Evolutionary conservation across 768 basidiomycete species (phyloP).

Genomic region (Neoboletus subvelutipes): DNA sequence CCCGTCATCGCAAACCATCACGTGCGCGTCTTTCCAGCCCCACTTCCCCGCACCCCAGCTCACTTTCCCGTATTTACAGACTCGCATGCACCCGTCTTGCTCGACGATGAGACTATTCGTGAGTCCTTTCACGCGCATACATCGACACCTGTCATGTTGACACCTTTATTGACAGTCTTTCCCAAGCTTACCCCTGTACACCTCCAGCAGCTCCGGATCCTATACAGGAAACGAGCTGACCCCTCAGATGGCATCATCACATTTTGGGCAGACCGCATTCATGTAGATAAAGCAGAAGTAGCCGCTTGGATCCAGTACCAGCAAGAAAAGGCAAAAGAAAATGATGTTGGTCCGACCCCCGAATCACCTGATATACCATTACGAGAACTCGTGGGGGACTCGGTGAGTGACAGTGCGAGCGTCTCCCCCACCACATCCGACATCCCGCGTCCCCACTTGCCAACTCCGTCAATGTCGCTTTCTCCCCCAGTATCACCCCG

Average conservation of each 20-base stretch:
- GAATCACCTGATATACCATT: conserved; percentile 18
- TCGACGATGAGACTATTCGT: conserved; percentile 30
- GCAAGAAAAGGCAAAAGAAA: conserved; percentile 22
- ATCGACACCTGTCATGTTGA: conserved; percentile 1
- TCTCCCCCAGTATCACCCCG: conserved; percentile 19
- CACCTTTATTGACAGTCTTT: conserved; percentile 20
- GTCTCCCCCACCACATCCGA: conserved; percentile 16
- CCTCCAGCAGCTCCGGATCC: conserved; percentile 20
- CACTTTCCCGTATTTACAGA: neutral
- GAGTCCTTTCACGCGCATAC: conserved; percentile 7
- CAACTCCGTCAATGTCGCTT: conserved; percentile 28
- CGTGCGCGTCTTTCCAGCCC: neutral
- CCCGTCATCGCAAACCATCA: conserved; percentile 17
- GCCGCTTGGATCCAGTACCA: conserved; percentile 31
- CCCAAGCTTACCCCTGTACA: conserved; percentile 24
- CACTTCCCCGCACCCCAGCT: neutral
- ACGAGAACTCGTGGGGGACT: neutral
- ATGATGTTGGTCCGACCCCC: neutral
- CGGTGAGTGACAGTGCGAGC: neutral
- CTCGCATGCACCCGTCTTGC: neutral
- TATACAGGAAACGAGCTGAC: conserved; percentile 14
- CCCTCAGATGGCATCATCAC: conserved; percentile 25
- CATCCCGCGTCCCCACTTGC: conserved; percentile 24
- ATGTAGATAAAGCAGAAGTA: conserved; percentile 20
- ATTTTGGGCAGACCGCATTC: conserved; percentile 28